These are phyloP conservation scores for Xylariomycetidae sp. DNA, from an alignment of 2,329 filamentous ascomycete species.

Conservation along the genomic window DNA sequence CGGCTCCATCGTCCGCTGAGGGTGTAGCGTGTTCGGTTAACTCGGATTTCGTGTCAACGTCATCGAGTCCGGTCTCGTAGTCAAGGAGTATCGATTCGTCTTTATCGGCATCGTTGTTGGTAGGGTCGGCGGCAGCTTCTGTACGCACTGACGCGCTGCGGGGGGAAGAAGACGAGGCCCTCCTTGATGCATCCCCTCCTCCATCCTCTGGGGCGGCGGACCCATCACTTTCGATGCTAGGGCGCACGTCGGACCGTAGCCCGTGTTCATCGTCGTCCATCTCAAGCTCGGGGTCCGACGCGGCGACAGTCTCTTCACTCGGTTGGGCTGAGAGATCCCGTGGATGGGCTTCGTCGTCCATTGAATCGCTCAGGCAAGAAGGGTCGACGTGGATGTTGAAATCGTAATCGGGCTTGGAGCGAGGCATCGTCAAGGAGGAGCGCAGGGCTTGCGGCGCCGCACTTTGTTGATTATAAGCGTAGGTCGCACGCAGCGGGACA, in stretches of 20 bases:
- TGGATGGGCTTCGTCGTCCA: constrained; percentile 30
- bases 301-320: too few relatives aligned
- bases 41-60: constrained; percentile 10
- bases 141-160: constrained; percentile 36
- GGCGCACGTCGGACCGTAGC: constrained; percentile 13
- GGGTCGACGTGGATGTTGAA: constrained; percentile 44
- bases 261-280: constrained; percentile 15
- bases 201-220: constrained; percentile 6
- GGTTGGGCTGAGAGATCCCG: too few relatives aligned
- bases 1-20: constrained; percentile 27
- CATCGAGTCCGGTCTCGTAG: constrained; percentile 16
- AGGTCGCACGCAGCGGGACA: not conserved
- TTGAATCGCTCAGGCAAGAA: constrained; percentile 36
- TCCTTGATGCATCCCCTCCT: constrained; percentile 2
- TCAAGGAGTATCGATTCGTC: too few relatives aligned
- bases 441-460: constrained; percentile 5
- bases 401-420: constrained; percentile 30
- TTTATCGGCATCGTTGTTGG: constrained; percentile 23
- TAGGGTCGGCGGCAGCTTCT: too few relatives aligned
- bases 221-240: constrained; percentile 19
- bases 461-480: constrained; percentile 6
- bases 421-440: constrained; percentile 16
- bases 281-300: constrained; percentile 15
- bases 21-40: constrained; percentile 8
- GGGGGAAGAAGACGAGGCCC: constrained; percentile 12